These are phyloP conservation scores for Penicillium bialowiezense DNA, from an alignment of 495 filamentous ascomycete genomes.

Conservation along the genomic window DNA sequence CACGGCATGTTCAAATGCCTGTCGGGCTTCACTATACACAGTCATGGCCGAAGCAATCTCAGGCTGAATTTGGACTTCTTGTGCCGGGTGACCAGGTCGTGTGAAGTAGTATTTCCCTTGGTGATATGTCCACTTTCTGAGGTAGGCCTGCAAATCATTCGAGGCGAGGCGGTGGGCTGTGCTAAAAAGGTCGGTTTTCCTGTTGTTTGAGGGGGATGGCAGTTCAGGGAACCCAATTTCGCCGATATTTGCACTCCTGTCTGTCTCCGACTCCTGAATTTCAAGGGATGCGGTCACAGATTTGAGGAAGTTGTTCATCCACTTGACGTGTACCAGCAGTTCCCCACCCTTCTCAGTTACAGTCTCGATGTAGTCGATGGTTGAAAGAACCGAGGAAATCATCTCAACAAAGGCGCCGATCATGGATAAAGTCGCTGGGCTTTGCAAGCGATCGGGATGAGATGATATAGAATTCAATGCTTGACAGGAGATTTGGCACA, in stretches of 20 bases:
- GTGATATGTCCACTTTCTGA: constrained; percentile 38
- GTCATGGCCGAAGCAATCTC: constrained; percentile 20
- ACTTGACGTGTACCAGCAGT: constrained; percentile 26
- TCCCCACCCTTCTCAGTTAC: constrained; percentile 17
- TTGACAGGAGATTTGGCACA: constrained; percentile 41
- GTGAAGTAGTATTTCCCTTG: constrained; percentile 42
- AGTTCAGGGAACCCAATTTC: not conserved
- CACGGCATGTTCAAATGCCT: constrained; percentile 20
- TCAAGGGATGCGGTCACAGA: constrained; percentile 19
- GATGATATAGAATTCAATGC: constrained; percentile 32
- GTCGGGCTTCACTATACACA: constrained; percentile 9
- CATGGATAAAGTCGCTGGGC: constrained; percentile 38
- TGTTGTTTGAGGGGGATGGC: not conserved
- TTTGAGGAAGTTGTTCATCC: constrained; percentile 32
- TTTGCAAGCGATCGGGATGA: constrained; percentile 31
- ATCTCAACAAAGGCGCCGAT: constrained; percentile 43
- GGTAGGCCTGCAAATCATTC: constrained; percentile 35
- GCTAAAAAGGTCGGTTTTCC: not conserved
- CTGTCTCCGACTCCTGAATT: not conserved
- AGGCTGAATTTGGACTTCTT: constrained; percentile 31
- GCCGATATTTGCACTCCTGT: not conserved
- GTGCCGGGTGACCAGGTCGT: constrained; percentile 32
- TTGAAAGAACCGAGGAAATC: constrained; percentile 43
- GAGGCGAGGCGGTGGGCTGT: constrained; percentile 25
- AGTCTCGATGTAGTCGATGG: constrained; percentile 54